Conservation (phyloP, 768 basidiomycete species). For the Dacryopinax primogenitus region DNA sequence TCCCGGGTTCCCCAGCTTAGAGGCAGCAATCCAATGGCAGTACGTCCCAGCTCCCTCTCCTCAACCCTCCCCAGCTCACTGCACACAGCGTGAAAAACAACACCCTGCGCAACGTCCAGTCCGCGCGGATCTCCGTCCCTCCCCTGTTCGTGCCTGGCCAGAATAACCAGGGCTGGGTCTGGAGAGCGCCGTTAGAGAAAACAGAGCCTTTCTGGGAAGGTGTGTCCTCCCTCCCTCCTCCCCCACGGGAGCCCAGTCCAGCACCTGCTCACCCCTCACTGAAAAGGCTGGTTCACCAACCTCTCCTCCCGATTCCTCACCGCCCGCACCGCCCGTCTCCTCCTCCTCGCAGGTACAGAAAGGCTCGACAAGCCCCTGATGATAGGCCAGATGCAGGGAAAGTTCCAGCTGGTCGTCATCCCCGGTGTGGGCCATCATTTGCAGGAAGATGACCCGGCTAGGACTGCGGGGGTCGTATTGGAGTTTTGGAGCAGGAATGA, state of each 20-base stretch:
- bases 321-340: conserved; percentile 65
- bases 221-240: conserved; percentile 23
- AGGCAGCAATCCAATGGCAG: conserved; percentile 95
- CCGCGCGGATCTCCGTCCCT: conserved; percentile 84
- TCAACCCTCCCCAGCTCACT: not conserved
- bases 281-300: conserved; percentile 90
- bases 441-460: conserved; percentile 87
- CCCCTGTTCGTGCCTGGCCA: conserved; percentile 45
- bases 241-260: too few species aligned
- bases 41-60: conserved; percentile 33
- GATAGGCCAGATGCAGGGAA: conserved; percentile 92
- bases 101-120: conserved; percentile 65
- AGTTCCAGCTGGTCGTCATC: conserved; percentile 87
- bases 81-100: conserved; percentile 54
- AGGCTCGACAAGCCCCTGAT: conserved; percentile 84
- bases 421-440: conserved; percentile 83
- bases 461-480: conserved; percentile 63
- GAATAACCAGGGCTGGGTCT: conserved; percentile 35
- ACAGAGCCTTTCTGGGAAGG: conserved; percentile 87
- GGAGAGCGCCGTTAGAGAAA: conserved; percentile 72
- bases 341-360: conserved; percentile 87
- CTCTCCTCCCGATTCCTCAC: conserved; percentile 69
- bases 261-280: not conserved
- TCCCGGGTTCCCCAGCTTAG: conserved; percentile 65
- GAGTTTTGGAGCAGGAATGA: conserved; percentile 92